Evolutionary conservation across 768 basidiomycete species (phyloP).

Genomic region (Agrocybe praecox): DNA sequence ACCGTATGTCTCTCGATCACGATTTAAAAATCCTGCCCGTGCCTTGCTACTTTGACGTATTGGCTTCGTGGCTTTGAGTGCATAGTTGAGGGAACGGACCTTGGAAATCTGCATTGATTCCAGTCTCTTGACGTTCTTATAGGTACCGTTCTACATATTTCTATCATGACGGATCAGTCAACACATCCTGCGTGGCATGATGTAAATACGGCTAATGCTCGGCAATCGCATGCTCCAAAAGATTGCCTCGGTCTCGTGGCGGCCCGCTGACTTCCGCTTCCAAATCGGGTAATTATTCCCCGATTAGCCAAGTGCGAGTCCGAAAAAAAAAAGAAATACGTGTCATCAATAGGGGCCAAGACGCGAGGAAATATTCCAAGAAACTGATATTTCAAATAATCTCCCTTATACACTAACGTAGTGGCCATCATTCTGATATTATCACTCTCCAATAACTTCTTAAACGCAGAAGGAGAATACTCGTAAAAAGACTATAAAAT

Average conservation of each 20-base stretch:
- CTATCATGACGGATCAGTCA: neutral
- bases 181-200: neutral
- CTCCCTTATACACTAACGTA: no score
- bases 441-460: neutral
- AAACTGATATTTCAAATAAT: no score
- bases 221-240: neutral
- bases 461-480: neutral
- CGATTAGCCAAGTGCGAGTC: neutral
- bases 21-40: neutral
- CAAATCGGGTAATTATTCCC: neutral
- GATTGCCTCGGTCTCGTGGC: neutral
- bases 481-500: neutral
- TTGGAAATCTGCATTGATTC: no score
- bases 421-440: neutral
- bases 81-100: no score
- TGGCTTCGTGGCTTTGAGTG: neutral
- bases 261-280: neutral
- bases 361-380: no score
- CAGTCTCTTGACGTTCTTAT: no score
- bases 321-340: neutral
- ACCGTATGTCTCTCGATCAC: neutral
- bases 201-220: neutral
- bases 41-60: neutral
- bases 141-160: no score
- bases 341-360: neutral